These are phyloP conservation scores for Hypomontagnella monticulosa DNA, from an alignment of 495 filamentous ascomycete species.

Conservation along the genomic window DNA sequence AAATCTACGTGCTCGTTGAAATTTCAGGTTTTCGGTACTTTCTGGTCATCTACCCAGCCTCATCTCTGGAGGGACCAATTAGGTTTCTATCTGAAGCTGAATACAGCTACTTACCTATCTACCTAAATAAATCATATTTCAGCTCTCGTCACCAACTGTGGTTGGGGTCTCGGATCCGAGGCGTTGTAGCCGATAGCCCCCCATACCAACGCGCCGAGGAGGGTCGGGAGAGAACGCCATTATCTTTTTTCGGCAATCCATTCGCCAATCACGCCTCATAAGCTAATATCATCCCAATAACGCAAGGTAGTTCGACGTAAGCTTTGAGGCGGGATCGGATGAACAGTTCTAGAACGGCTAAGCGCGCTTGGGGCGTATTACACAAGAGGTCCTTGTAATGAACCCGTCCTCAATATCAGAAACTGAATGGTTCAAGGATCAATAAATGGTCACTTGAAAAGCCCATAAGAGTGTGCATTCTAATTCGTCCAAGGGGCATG, in stretches of 20 bases:
- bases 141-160: no score
- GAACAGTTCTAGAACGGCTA: conserved; percentile 14
- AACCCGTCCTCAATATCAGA: not conserved
- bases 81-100: no score
- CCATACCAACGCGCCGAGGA: conserved; percentile 3
- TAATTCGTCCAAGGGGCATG: conserved; percentile 2
- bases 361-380: conserved; percentile 2
- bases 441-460: not conserved
- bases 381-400: conserved; percentile 10
- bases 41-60: no score
- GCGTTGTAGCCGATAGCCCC: conserved; percentile 2
- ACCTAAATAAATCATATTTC: no score
- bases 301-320: conserved; percentile 8
- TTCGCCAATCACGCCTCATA: no score
- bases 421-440: not conserved
- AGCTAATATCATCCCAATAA: not conserved
- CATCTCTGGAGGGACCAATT: no score
- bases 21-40: no score
- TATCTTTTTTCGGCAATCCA: no score
- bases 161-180: conserved; percentile 28
- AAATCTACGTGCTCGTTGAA: no score
- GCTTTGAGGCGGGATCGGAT: conserved; percentile 17
- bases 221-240: conserved; percentile 13
- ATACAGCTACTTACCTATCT: no score
- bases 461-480: not conserved